Evolutionary conservation across 2,329 filamentous ascomycete genomes (phyloP), one percentile per base, ranked within the genome.

Genomic region (Eutypella sp.): DNA sequence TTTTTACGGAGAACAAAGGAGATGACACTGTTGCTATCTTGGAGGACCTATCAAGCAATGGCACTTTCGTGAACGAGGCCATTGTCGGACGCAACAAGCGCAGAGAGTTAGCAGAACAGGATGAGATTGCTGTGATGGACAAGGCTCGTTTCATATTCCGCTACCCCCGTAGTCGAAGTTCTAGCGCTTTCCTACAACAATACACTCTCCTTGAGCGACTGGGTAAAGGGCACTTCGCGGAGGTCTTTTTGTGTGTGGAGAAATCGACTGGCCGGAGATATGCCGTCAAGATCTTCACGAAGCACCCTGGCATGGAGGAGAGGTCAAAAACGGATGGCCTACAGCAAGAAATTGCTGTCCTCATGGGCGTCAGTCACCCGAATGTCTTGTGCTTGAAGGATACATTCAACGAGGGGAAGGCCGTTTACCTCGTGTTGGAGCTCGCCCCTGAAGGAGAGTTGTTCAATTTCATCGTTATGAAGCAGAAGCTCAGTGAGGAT

Each of bases 311-410:
- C n/a, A 78, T 84, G 48, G 89, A 91, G 34, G 90, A 96, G 54
- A 82, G 81, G 52, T 86, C 88, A 16, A 92, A 91, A 66, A 83
- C 85, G 5, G 89, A 96, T 48, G 85, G 89, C 2, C 69, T 97
- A 39, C 89, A 96, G 63, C 91, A 97, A 65, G 95, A 99, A 65
- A 95, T 99, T 62, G 92, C 89, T 19, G 89, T 99, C 15, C 71
- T 99, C 49, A 97, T 96, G 90, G 83, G 90, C n/a, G 89, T 99
- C 50, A 95, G 87, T 62, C 93, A 99, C 65, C 88, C 90, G 4
- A 93, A 95, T 55, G 79, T 99, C 44, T 75, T 99, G 13, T 96
- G 91, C 63, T 73, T 99, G 45, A 96, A 95, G 66, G 91, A 96
- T 55, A 96, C 90, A 0, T 99, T 96, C 63, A 88, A 95, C 59